Evolutionary conservation across 768 basidiomycete species (phyloP).

Genomic region (Amanita molliuscula): DNA sequence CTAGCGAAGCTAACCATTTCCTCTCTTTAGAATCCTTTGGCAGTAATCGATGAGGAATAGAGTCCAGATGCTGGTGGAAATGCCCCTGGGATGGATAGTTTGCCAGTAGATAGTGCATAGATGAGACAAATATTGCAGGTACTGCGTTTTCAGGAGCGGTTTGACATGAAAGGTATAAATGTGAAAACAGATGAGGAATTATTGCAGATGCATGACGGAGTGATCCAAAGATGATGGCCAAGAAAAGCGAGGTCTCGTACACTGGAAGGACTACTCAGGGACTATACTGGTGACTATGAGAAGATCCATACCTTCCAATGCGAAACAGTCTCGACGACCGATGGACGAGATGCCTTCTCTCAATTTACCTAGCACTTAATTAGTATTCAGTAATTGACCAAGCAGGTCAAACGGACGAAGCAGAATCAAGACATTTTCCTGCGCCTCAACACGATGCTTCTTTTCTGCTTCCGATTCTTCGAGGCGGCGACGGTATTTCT

Average conservation of each 20-base stretch:
- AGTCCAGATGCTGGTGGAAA: conserved; percentile 35
- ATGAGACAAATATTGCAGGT: conserved; percentile 32
- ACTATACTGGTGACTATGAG: background rate
- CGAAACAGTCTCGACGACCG: conserved; percentile 47
- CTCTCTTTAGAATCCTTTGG: conserved; percentile 22
- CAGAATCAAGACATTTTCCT: conserved; percentile 64
- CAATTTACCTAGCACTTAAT: conserved; percentile 46
- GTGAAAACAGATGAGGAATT: conserved; percentile 46
- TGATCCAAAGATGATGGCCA: conserved; percentile 53
- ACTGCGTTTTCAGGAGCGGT: conserved; percentile 15
- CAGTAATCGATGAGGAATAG: conserved; percentile 30
- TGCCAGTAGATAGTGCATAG: conserved; percentile 46
- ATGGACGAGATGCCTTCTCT: conserved; percentile 64
- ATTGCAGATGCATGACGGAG: conserved; percentile 53
- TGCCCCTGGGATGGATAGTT: conserved; percentile 56
- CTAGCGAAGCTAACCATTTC: conserved; percentile 43
- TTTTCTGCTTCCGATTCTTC: conserved; percentile 22
- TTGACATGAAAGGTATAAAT: conserved; percentile 27
- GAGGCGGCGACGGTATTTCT: conserved; percentile 19
- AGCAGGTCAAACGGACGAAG: conserved; percentile 40
- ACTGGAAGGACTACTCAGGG: conserved; percentile 25
- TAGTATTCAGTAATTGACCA: background rate
- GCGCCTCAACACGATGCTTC: conserved; percentile 38
- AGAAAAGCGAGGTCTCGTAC: conserved; percentile 64
- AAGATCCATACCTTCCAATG: conserved; percentile 49